A percentile compares a stretch with the other conserved stretches of the same genome.
These are phyloP conservation scores for Trichoderma cornu-damae DNA, from an alignment of 2,329 filamentous ascomycete genomes.

Conservation along the genomic window DNA sequence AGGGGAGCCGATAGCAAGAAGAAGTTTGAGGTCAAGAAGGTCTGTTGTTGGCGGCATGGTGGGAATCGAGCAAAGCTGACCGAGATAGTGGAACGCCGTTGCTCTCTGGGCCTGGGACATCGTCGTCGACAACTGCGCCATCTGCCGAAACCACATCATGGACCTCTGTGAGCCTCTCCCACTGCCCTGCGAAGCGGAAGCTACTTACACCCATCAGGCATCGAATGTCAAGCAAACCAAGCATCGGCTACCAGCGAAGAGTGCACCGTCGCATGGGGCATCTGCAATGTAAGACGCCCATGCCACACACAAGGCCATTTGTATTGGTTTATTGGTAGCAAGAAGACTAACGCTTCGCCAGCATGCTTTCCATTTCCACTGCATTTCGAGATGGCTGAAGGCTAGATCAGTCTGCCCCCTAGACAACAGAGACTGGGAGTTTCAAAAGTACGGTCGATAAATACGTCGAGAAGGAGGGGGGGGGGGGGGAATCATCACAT, in stretches of 20 bases:
- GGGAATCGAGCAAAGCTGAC: conserved; percentile 8
- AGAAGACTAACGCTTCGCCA: conserved; percentile 42
- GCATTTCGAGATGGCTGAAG: conserved; percentile 98
- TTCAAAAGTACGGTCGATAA: conserved; percentile 90
- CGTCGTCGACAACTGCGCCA: conserved; percentile 98
- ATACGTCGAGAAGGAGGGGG: neutral
- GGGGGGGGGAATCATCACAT: neutral
- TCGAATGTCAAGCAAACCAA: conserved; percentile 98
- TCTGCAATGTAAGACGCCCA: conserved; percentile 77
- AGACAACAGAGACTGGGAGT: conserved; percentile 98
- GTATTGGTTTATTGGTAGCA: neutral
- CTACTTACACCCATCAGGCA: conserved; percentile 51
- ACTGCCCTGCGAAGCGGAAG: neutral
- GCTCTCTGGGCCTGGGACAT: conserved; percentile 99
- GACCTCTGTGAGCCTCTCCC: conserved; percentile 70
- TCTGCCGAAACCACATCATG: conserved; percentile 99
- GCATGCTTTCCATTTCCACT: conserved; percentile 99
- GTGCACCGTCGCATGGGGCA: conserved; percentile 98
- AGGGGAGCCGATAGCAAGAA: conserved; percentile 69
- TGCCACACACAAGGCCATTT: neutral
- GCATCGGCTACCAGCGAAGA: conserved; percentile 95
- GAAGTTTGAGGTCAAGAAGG: conserved; percentile 99
- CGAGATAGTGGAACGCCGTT: conserved; percentile 86
- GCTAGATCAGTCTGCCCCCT: conserved; percentile 97
- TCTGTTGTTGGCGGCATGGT: conserved; percentile 36